A percentile compares a stretch with the other conserved stretches of the same genome.
These are phyloP conservation scores for Mycena venus DNA, from an alignment of 768 basidiomycete genomes.

Conservation along the genomic window DNA sequence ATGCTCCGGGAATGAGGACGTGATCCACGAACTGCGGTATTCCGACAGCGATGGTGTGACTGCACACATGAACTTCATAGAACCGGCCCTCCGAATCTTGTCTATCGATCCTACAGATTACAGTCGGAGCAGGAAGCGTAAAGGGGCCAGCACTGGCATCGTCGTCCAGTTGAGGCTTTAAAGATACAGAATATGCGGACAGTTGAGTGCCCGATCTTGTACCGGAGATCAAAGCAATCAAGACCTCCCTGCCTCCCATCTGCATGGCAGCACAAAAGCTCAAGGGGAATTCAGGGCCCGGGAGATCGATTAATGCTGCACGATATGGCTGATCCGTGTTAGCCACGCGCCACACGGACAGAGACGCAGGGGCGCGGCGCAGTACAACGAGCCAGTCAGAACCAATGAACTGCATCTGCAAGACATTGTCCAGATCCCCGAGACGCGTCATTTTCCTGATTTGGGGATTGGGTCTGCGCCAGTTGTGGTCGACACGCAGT, in stretches of 20 bases:
- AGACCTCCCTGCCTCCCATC: constrained; percentile 32
- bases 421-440: constrained; percentile 53
- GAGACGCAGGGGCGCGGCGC: constrained; percentile 46
- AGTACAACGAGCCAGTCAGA: constrained; percentile 63
- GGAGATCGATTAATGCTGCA: constrained; percentile 44
- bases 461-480: constrained; percentile 53
- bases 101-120: constrained; percentile 28
- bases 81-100: constrained; percentile 36
- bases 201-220: constrained; percentile 26
- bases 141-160: neutral
- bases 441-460: constrained; percentile 55
- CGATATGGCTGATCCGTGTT: constrained; percentile 41
- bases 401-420: constrained; percentile 63
- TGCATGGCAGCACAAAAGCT: constrained; percentile 51
- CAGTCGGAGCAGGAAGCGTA: constrained; percentile 14
- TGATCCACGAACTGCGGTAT: constrained; percentile 16
- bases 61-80: constrained; percentile 39
- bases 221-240: constrained; percentile 38
- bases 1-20: constrained; percentile 33
- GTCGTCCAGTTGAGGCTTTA: constrained; percentile 29
- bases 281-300: constrained; percentile 39
- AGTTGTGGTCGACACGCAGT: constrained; percentile 64
- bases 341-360: constrained; percentile 61
- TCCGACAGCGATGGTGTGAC: constrained; percentile 28
- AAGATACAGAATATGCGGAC: constrained; percentile 37